phyloP scores from a whole-genome alignment of 306 rosid species.

The Senna tora region DNA sequence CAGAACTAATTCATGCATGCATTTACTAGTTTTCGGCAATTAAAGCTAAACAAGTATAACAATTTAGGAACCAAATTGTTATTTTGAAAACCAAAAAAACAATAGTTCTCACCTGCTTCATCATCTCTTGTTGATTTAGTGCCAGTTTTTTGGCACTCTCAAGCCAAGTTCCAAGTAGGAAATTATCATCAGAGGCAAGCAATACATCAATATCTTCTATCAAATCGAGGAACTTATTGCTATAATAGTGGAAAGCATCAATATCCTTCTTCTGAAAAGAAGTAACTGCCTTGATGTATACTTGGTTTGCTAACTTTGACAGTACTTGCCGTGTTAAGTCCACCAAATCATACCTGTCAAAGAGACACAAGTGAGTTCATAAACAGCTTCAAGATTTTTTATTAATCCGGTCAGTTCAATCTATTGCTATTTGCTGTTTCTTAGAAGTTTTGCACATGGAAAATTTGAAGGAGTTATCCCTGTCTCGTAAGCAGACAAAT shows the following conservation, averaged over 20 bases:
- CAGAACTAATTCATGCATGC: no score
- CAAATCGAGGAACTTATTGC: constrained; percentile 70
- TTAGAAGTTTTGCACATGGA: background rate
- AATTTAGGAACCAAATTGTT: no score
- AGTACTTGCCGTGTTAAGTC: constrained; percentile 90
- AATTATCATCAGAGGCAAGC: constrained; percentile 86
- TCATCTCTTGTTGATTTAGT: constrained; percentile 57
- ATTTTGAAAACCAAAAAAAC: no score
- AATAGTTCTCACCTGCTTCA: constrained; percentile 59
- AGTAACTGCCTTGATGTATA: constrained; percentile 60
- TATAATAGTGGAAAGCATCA: constrained; percentile 53
- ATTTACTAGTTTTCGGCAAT: no score
- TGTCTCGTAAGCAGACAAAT: no score
- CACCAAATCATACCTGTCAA: constrained; percentile 88
- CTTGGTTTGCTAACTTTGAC: constrained; percentile 85
- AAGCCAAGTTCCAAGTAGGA: constrained; percentile 94
- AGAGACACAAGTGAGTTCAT: constrained; percentile 30
- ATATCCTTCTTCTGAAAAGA: constrained; percentile 61
- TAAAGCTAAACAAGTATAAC: no score
- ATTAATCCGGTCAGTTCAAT: constrained; percentile 14
- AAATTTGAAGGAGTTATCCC: no score
- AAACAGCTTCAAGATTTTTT: constrained; percentile 5
- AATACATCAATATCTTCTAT: constrained; percentile 75
- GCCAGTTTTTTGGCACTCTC: constrained; percentile 81
- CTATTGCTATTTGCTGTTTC: constrained; percentile 8